Evolutionary conservation across 1,284 basidiomycete species (phyloP).

Genomic region (Hortiboletus rubellus): DNA sequence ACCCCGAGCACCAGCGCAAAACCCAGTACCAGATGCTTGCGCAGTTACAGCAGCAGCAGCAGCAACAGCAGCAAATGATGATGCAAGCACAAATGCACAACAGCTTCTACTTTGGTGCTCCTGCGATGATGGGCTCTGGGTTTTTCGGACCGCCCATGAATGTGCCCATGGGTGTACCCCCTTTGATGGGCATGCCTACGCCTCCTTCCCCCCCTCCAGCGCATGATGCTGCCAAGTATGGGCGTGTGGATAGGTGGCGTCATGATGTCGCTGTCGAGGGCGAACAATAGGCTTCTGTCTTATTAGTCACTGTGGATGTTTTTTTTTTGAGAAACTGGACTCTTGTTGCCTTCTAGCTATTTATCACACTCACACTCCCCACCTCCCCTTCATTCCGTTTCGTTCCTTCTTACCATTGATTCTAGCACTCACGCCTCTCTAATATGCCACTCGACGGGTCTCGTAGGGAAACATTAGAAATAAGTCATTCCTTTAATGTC

Average conservation of each 20-base stretch:
- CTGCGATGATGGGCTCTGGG: conserved; percentile 64
- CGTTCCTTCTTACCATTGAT: not conserved
- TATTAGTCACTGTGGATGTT: conserved; percentile 6
- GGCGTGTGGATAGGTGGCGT: conserved; percentile 75
- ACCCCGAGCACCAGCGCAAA: conserved; percentile 73
- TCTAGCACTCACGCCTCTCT: conserved; percentile 6
- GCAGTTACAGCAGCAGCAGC: conserved; percentile 60
- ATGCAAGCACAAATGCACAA: conserved; percentile 74
- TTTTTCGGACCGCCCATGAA: conserved; percentile 56
- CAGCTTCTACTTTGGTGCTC: conserved; percentile 66
- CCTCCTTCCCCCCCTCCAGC: conserved; percentile 60
- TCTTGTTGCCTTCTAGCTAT: conserved; percentile 12
- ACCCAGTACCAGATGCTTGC: conserved; percentile 70
- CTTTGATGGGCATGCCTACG: conserved; percentile 51
- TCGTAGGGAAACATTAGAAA: conserved; percentile 24
- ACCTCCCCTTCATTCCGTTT: not conserved
- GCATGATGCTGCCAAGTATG: conserved; percentile 64
- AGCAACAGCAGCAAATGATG: conserved; percentile 67
- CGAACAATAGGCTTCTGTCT: conserved; percentile 32
- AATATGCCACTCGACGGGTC: conserved; percentile 1
- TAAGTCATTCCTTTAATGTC: conserved; percentile 39
- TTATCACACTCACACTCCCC: conserved; percentile 1
- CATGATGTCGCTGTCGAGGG: conserved; percentile 71
- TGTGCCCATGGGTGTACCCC: conserved; percentile 42
- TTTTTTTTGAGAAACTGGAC: conserved; percentile 8